Conservation (phyloP, 768 basidiomycete genomes). For the Boletus eberwhitei region DNA sequence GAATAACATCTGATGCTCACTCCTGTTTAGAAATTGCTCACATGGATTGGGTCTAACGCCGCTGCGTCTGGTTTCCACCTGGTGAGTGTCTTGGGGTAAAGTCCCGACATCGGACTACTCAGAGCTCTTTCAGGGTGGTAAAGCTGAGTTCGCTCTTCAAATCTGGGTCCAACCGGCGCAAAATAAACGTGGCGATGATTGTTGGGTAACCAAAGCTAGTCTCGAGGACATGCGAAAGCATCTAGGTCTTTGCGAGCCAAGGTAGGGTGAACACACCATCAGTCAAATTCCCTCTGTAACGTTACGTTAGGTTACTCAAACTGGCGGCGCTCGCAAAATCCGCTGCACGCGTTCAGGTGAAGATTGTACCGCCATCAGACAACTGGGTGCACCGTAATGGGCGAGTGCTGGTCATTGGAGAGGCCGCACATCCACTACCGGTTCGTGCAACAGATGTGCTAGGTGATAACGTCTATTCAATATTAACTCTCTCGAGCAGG, state of each 20-base stretch:
- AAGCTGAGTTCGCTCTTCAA: slow-evolving; percentile 33
- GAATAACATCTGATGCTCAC: neutral
- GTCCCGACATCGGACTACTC: neutral
- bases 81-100: slow-evolving; percentile 9
- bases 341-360: slow-evolving; percentile 37
- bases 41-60: slow-evolving; percentile 24
- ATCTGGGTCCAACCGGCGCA: slow-evolving; percentile 27
- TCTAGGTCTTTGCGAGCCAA: slow-evolving; percentile 34
- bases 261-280: slow-evolving; percentile 27
- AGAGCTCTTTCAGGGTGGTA: slow-evolving; percentile 35
- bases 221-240: slow-evolving; percentile 30
- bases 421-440: slow-evolving; percentile 57
- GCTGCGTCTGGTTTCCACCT: slow-evolving; percentile 22
- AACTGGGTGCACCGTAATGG: slow-evolving; percentile 48
- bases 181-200: slow-evolving; percentile 28
- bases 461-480: neutral
- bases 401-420: slow-evolving; percentile 52
- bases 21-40: slow-evolving; percentile 6
- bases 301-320: slow-evolving; percentile 32
- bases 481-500: slow-evolving; percentile 32
- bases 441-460: slow-evolving; percentile 31
- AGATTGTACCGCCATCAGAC: slow-evolving; percentile 40
- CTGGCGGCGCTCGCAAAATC: slow-evolving; percentile 35
- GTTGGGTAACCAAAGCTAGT: slow-evolving; percentile 34
- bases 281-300: neutral